phyloP scores from a whole-genome alignment of 2,329 filamentous ascomycete species.

The Fusarium xyrophilum region DNA sequence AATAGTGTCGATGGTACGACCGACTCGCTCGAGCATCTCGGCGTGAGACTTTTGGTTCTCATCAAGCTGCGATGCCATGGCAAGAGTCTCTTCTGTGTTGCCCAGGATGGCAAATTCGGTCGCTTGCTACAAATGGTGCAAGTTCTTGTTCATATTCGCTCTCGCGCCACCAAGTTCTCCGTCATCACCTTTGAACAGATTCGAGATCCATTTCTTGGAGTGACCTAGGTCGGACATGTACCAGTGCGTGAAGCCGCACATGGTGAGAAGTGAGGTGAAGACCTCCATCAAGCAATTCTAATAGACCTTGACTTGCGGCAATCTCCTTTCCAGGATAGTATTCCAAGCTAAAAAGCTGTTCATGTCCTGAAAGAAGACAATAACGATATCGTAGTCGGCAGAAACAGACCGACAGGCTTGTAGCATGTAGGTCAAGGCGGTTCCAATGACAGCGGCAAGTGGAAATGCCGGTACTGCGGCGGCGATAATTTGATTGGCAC shows the following conservation, averaged over 20 bases:
- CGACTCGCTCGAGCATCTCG: constrained; percentile 39
- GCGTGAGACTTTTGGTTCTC: constrained; percentile 39
- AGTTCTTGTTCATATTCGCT: constrained; percentile 39
- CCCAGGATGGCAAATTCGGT: constrained; percentile 46
- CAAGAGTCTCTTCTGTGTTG: constrained; percentile 44
- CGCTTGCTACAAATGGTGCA: constrained; percentile 43
- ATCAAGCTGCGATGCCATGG: constrained; percentile 39
- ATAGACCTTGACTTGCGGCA: constrained; percentile 43
- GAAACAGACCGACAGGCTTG: constrained; percentile 43
- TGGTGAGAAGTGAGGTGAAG: constrained; percentile 44
- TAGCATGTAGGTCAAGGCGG: constrained; percentile 46
- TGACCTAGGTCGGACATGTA: constrained; percentile 46
- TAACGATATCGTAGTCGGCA: constrained; percentile 49
- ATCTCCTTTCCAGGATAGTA: constrained; percentile 44
- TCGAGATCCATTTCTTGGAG: constrained; percentile 46
- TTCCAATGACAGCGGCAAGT: constrained; percentile 45
- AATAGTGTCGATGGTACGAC: constrained; percentile 38
- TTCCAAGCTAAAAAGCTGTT: constrained; percentile 48
- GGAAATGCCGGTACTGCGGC: constrained; percentile 45
- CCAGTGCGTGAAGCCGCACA: constrained; percentile 47
- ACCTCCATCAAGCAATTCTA: constrained; percentile 48
- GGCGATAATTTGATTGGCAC: constrained; percentile 41
- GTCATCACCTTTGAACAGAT: constrained; percentile 43
- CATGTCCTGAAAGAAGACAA: constrained; percentile 50
- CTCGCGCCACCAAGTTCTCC: constrained; percentile 43